Percentiles rank a stretch among this genome's conserved stretches.
These are phyloP conservation scores for Leishmania guyanensis DNA, from an alignment of 208 protist species.

Conservation along the genomic window DNA sequence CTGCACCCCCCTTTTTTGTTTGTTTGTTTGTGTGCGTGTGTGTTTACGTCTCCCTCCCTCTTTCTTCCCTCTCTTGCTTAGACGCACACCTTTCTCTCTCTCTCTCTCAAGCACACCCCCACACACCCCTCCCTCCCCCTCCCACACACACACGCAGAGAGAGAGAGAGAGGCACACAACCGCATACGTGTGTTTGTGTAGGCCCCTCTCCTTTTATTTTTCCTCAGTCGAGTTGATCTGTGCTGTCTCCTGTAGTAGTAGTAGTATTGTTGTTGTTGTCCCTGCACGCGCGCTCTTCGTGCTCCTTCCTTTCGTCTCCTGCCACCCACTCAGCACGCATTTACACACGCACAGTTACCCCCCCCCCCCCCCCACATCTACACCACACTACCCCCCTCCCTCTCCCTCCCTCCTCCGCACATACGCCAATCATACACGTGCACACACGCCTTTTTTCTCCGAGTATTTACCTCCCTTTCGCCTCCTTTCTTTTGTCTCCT, in stretches of 20 bases:
- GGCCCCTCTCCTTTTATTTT: background rate
- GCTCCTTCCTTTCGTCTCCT: no score
- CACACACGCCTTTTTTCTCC: no score
- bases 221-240: background rate
- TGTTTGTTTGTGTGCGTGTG: background rate
- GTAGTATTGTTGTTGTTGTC: background rate
- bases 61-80: background rate
- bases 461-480: background rate
- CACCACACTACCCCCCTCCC: background rate
- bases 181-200: no score
- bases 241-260: no score
- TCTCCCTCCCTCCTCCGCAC: background rate
- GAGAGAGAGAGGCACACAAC: no score
- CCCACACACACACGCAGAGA: no score
- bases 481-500: background rate
- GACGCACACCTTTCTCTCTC: no score
- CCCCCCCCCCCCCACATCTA: background rate
- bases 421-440: no score
- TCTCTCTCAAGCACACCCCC: no score
- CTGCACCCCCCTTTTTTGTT: background rate
- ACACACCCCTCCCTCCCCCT: no score
- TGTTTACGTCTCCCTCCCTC: background rate
- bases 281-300: background rate
- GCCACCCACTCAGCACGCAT: no score
- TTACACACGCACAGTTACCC: background rate